These are phyloP conservation scores for Pestalotiopsis sp. DNA, from an alignment of 2,329 filamentous ascomycete genomes.

Conservation along the genomic window DNA sequence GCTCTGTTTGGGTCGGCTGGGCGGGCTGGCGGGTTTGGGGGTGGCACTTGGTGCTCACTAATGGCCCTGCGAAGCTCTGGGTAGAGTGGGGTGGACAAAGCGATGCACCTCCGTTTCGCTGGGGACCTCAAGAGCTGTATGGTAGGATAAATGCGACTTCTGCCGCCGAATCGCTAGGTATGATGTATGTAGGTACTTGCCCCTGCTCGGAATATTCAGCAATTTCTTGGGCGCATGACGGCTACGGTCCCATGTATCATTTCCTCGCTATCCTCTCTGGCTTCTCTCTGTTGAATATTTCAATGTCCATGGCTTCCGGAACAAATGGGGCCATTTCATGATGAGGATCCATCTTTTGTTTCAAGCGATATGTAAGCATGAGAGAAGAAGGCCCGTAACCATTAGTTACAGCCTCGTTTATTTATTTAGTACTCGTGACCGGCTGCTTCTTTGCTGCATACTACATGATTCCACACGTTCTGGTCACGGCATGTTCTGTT, in stretches of 20 bases:
- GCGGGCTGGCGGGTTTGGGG: background rate
- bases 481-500: background rate
- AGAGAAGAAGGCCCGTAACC: background rate
- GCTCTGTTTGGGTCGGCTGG: background rate
- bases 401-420: constrained; percentile 6
- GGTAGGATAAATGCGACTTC: constrained; percentile 6
- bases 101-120: background rate
- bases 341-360: constrained; percentile 5
- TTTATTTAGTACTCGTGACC: background rate
- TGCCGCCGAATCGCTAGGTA: background rate
- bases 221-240: background rate
- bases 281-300: background rate
- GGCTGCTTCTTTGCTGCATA: background rate
- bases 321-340: background rate
- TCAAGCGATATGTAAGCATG: constrained; percentile 11
- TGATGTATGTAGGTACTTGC: background rate
- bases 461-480: background rate
- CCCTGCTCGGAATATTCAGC: background rate
- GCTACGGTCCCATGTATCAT: background rate
- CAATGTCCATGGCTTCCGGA: background rate
- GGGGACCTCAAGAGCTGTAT: background rate
- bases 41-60: constrained; percentile 9
- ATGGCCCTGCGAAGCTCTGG: constrained; percentile 4
- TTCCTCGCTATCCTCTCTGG: background rate
- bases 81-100: background rate